phyloP scores from a whole-genome alignment of 768 basidiomycete genomes.

The Russula compacta region DNA sequence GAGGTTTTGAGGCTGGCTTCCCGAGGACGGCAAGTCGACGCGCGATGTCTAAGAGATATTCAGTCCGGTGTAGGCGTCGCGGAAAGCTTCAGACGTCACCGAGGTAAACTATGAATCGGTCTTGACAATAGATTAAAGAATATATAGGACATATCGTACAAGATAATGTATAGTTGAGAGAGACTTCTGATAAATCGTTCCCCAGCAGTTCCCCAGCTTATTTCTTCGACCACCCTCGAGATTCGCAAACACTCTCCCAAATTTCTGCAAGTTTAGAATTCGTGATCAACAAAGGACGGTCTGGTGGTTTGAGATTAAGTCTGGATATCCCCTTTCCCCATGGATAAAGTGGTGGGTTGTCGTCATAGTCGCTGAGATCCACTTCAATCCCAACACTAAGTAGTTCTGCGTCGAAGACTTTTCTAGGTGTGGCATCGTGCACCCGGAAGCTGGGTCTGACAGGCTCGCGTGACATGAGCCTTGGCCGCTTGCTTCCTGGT shows the following conservation, averaged over 20 bases:
- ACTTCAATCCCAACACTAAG: slow-evolving; percentile 1
- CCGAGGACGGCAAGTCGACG: slow-evolving; percentile 57
- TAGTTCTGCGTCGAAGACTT: slow-evolving; percentile 1
- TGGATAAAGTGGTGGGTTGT: slow-evolving; percentile 2
- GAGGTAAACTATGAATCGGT: slow-evolving; percentile 38
- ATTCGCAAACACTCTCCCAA: slow-evolving; percentile 7
- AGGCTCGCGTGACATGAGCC: neutral
- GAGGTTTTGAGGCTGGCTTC: slow-evolving; percentile 51
- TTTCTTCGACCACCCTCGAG: slow-evolving; percentile 7
- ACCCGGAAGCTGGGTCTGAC: neutral
- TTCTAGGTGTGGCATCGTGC: neutral
- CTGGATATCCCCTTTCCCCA: neutral
- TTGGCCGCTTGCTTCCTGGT: neutral
- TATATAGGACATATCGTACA: neutral
- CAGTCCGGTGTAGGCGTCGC: slow-evolving; percentile 63
- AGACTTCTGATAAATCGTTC: neutral
- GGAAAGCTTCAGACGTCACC: slow-evolving; percentile 68
- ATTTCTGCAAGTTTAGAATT: slow-evolving; percentile 11
- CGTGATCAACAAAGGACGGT: neutral
- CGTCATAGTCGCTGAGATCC: slow-evolving; percentile 6
- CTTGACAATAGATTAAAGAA: slow-evolving; percentile 22
- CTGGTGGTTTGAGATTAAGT: neutral
- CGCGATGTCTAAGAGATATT: slow-evolving; percentile 65
- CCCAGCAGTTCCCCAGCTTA: neutral
- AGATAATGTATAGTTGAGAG: neutral